These are phyloP conservation scores for Ceratocystis diversiconidia DNA, from an alignment of 2,329 filamentous ascomycete species.

Conservation along the genomic window DNA sequence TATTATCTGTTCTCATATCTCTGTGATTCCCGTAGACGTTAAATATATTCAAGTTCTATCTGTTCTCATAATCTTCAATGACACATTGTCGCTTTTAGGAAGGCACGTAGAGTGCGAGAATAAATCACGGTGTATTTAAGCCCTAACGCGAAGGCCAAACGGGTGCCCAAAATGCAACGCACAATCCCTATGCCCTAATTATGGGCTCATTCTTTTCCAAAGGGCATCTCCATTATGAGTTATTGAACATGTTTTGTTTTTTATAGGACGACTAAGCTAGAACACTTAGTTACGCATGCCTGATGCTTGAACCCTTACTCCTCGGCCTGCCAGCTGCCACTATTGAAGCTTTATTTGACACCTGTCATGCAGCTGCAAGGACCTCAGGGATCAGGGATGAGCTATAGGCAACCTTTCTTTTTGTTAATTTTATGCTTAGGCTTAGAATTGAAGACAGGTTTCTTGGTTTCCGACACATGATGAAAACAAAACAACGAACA, in stretches of 20 bases:
- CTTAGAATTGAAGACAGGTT: constrained; percentile 7
- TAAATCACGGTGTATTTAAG: background rate
- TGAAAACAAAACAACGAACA: background rate
- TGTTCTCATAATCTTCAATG: background rate
- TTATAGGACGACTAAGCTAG: too few species aligned
- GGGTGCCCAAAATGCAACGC: background rate
- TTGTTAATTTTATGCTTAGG: background rate
- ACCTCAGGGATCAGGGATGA: background rate
- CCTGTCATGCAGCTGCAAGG: background rate
- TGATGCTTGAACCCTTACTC: too few species aligned
- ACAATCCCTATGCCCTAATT: background rate
- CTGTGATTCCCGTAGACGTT: too few species aligned
- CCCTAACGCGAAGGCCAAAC: background rate
- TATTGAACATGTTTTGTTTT: too few species aligned
- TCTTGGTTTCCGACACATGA: background rate
- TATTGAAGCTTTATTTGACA: background rate
- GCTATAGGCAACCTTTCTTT: background rate
- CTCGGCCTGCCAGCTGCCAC: background rate
- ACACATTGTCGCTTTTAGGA: background rate
- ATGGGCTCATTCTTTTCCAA: background rate
- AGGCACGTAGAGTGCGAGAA: background rate
- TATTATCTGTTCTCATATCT: background rate
- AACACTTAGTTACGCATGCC: too few species aligned
- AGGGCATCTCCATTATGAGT: background rate
- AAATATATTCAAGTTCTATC: background rate